phyloP scores from a whole-genome alignment of 352 stramenopile genomes.

The Globisporangium ultimum region DNA sequence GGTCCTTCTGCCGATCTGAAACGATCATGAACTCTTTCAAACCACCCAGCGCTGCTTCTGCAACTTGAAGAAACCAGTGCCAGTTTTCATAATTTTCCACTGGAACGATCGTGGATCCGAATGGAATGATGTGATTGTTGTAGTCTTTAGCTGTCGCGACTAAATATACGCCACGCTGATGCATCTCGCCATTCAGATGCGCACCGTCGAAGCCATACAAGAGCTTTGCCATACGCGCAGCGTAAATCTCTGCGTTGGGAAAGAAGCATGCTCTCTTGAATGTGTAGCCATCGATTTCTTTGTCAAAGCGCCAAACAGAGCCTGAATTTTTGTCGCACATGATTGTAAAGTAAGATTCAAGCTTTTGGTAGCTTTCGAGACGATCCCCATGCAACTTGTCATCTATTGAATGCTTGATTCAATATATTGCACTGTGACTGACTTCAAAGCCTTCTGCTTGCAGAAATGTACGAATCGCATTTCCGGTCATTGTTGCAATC shows the following conservation, averaged over 20 bases:
- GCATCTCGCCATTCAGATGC: no score
- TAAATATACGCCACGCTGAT: conserved; percentile 14
- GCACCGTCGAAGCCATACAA: no score
- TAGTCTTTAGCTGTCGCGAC: conserved; percentile 21
- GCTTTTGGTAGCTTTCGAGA: conserved; percentile 24
- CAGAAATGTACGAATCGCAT: not conserved
- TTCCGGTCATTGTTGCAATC: not conserved
- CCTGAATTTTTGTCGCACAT: no score
- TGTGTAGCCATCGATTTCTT: no score
- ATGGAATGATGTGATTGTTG: conserved; percentile 16
- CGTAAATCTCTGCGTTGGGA: no score
- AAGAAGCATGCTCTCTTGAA: no score
- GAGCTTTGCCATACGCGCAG: no score
- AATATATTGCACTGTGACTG: not conserved
- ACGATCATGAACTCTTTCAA: not conserved
- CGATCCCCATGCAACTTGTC: conserved; percentile 17
- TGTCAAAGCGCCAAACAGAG: no score
- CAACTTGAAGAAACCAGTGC: conserved; percentile 13
- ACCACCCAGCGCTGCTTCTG: not conserved
- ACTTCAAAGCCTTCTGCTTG: no score
- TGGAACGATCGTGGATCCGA: conserved; percentile 13
- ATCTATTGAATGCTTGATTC: not conserved
- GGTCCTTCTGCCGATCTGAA: not conserved
- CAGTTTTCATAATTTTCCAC: conserved; percentile 25
- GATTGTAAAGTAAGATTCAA: no score